Evolutionary conservation across 371 early-diverging fungal genomes (phyloP).

Genomic region (Fennellomyces sp.): DNA sequence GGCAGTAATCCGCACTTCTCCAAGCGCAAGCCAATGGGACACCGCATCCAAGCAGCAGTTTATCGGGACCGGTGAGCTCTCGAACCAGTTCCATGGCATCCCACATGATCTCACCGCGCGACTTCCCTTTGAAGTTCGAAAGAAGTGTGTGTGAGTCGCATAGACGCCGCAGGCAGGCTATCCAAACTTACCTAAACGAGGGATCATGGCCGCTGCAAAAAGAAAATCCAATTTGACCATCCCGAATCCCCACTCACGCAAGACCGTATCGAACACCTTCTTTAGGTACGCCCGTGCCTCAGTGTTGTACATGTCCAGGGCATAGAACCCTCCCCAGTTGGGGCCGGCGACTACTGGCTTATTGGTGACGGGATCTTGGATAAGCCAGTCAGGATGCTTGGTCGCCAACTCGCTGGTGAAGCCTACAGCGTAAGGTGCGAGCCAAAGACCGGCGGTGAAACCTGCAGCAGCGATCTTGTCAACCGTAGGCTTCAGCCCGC

Average conservation of each 20-base stretch:
- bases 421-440: constrained; percentile 62
- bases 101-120: constrained; percentile 65
- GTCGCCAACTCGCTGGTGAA: constrained; percentile 46
- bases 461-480: constrained; percentile 43
- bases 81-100: constrained; percentile 62
- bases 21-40: constrained; percentile 58
- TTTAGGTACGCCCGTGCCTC: constrained; percentile 52
- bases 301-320: constrained; percentile 54
- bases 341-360: constrained; percentile 46
- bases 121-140: constrained; percentile 13
- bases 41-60: constrained; percentile 60
- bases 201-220: constrained; percentile 64
- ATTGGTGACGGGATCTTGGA: constrained; percentile 33
- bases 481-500: constrained; percentile 49
- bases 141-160: neutral
- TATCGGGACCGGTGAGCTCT: constrained; percentile 51
- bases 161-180: too few relatives aligned
- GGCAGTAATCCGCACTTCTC: constrained; percentile 60
- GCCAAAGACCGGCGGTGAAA: constrained; percentile 58
- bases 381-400: constrained; percentile 61
- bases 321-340: constrained; percentile 58
- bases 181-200: constrained; percentile 38
- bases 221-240: constrained; percentile 65
- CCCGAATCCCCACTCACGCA: constrained; percentile 58
- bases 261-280: constrained; percentile 50